Evolutionary conservation across 2,329 filamentous ascomycete genomes (phyloP).

Genomic region (Colletotrichum abscissum): DNA sequence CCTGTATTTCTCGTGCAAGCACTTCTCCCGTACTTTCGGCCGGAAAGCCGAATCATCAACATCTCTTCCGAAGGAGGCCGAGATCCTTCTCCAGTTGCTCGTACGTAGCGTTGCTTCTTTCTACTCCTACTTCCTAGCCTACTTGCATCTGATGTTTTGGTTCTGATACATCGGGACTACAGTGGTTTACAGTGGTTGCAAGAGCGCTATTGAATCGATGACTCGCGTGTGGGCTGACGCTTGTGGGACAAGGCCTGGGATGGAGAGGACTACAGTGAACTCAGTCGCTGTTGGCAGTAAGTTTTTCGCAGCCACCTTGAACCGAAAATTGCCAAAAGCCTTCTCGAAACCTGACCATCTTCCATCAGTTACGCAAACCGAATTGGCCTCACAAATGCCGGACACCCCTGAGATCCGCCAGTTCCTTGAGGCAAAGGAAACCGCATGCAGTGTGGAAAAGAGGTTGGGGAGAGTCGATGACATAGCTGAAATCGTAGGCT

Average conservation of each 20-base stretch:
- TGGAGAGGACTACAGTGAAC: background rate
- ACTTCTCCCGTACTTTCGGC: background rate
- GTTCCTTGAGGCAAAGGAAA: background rate
- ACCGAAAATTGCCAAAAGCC: background rate
- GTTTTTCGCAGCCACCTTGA: background rate
- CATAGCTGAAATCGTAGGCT: background rate
- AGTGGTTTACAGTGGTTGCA: background rate
- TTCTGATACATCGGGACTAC: no score
- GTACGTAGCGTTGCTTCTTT: background rate
- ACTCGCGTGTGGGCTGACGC: background rate
- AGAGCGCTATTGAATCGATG: background rate
- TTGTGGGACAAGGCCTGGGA: background rate
- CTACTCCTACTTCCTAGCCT: no score
- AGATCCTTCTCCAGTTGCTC: background rate
- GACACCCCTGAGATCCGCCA: background rate
- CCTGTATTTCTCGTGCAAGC: background rate
- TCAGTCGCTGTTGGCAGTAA: background rate
- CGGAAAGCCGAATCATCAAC: background rate
- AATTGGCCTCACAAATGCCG: background rate
- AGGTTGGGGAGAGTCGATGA: background rate
- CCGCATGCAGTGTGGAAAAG: background rate
- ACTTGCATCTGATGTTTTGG: no score
- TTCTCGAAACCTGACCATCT: background rate
- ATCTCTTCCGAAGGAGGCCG: background rate
- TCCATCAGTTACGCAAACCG: background rate